Evolutionary conservation across 345 rosid genomes (phyloP).

Genomic region (Euphorbia pulcherrima): DNA sequence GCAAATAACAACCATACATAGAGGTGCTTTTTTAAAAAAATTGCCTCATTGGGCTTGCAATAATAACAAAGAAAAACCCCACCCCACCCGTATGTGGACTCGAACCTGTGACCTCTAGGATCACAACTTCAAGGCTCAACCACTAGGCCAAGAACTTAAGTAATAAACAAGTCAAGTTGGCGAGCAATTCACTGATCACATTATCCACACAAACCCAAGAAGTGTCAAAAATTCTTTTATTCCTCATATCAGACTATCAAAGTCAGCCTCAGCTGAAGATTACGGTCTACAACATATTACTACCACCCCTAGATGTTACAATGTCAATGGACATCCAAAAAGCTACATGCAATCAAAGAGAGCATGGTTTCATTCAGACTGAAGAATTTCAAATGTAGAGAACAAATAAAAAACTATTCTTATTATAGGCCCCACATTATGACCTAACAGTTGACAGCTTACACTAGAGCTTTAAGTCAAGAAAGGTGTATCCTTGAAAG

Average conservation of each 20-base stretch:
- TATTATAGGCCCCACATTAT: slow-evolving; percentile 3
- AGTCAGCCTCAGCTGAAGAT: background rate
- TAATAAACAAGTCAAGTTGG: background rate
- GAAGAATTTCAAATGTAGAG: background rate
- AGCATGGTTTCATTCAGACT: background rate
- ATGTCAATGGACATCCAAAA: background rate
- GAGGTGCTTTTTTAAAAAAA: too few species aligned
- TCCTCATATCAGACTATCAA: background rate
- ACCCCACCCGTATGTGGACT: too few species aligned
- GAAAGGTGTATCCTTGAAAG: background rate
- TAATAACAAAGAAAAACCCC: too few species aligned
- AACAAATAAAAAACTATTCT: background rate
- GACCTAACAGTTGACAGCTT: slow-evolving; percentile 12
- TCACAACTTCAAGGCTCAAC: too few species aligned
- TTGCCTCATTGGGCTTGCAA: too few species aligned
- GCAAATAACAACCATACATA: background rate
- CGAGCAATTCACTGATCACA: background rate
- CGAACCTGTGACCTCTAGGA: too few species aligned
- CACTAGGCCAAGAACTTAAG: too few species aligned
- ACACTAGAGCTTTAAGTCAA: slow-evolving; percentile 4
- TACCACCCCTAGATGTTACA: background rate
- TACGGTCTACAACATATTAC: background rate
- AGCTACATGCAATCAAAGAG: background rate
- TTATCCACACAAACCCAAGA: background rate
- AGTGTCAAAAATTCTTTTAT: background rate